Conservation (phyloP, 1,139 yeast species). For the Debaryomycetaceae sp. region DNA sequence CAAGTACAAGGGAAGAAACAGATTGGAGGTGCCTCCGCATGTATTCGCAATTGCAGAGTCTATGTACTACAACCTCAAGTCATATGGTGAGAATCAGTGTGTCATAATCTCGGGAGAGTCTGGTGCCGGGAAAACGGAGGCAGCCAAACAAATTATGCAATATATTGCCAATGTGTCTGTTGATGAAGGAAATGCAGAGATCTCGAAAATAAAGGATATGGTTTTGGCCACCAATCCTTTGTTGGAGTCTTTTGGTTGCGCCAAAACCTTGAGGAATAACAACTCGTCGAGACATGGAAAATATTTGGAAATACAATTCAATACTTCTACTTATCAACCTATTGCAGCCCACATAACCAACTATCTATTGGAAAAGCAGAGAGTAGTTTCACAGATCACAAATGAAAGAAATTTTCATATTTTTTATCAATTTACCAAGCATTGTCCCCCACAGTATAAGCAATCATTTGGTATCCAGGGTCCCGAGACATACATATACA, state of each 20-base stretch:
- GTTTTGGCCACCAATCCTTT: conserved; percentile 96
- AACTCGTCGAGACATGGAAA: conserved; percentile 98
- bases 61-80: conserved; percentile 93
- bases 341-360: conserved; percentile 95
- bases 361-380: conserved; percentile 87
- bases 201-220: conserved; percentile 91
- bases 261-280: conserved; percentile 92
- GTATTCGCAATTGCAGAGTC: conserved; percentile 97
- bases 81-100: conserved; percentile 94
- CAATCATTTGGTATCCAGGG: conserved; percentile 84
- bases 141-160: conserved; percentile 98
- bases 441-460: conserved; percentile 82
- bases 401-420: conserved; percentile 96
- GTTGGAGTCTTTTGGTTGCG: conserved; percentile 96
- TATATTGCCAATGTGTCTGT: conserved; percentile 83
- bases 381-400: conserved; percentile 90
- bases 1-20: conserved; percentile 83
- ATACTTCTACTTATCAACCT: conserved; percentile 71
- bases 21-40: conserved; percentile 98
- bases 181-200: conserved; percentile 36
- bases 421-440: conserved; percentile 92
- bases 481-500: conserved; percentile 89
- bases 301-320: conserved; percentile 88
- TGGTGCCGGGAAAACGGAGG: conserved; percentile 99
- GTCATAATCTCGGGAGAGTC: conserved; percentile 98